Percentiles rank a stretch among this genome's conserved stretches.
phyloP scores from a whole-genome alignment of 441 rosid genomes.

The Macaranga tanarius region DNA sequence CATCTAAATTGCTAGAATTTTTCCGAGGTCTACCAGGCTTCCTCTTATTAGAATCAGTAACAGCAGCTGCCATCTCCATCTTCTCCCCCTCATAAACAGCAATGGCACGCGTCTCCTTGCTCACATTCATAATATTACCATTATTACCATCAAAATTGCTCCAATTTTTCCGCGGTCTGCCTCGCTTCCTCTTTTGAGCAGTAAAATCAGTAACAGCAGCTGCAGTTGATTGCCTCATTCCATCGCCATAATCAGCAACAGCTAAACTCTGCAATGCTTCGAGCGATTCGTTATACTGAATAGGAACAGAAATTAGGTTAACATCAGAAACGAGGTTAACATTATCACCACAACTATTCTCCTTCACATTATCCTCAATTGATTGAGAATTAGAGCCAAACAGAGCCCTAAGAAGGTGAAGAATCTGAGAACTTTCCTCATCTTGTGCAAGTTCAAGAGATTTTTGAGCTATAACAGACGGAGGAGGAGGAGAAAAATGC shows the following conservation, averaged over 20 bases:
- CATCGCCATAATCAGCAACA: slow-evolving; percentile 24
- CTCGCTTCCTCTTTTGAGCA: slow-evolving; percentile 50
- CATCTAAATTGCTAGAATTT: background rate
- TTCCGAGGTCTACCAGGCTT: no score
- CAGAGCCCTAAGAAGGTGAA: slow-evolving; percentile 56
- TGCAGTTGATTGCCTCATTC: background rate
- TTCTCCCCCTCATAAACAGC: no score
- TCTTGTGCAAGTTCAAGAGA: slow-evolving; percentile 30
- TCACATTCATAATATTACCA: background rate
- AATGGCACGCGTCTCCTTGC: no score
- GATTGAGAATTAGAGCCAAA: slow-evolving; percentile 40
- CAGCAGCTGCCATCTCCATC: no score
- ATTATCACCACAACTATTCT: slow-evolving; percentile 16
- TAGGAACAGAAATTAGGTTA: slow-evolving; percentile 45
- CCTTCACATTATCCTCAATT: background rate
- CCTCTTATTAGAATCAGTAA: no score
- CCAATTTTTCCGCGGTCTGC: slow-evolving; percentile 35
- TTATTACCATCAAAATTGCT: background rate
- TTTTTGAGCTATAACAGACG: slow-evolving; percentile 12
- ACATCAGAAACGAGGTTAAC: slow-evolving; percentile 34
- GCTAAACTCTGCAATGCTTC: background rate
- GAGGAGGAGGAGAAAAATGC: slow-evolving; percentile 28
- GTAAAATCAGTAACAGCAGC: background rate
- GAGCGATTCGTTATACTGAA: slow-evolving; percentile 27
- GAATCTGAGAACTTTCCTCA: slow-evolving; percentile 49